Evolutionary conservation across 306 rosid genomes (phyloP).

Genomic region (Notholithocarpus densiflorus): DNA sequence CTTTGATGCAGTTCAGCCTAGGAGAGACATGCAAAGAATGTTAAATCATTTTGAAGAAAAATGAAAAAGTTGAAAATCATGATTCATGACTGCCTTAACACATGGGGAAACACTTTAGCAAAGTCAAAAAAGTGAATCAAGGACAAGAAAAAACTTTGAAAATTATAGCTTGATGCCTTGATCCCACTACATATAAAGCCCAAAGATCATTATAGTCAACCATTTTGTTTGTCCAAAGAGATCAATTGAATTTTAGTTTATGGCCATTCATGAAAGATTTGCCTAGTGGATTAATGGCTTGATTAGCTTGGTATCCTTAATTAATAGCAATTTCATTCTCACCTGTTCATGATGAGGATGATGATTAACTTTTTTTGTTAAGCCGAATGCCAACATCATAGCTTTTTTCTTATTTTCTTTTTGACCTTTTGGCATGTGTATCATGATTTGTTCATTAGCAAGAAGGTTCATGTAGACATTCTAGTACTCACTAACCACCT

Average conservation of each 20-base stretch:
- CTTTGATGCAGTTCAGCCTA: too few relatives aligned
- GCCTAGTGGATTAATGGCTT: not conserved
- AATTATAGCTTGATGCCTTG: too few relatives aligned
- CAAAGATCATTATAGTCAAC: not conserved
- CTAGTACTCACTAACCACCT: too few relatives aligned
- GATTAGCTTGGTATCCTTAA: not conserved
- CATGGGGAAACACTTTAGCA: too few relatives aligned
- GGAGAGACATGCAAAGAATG: too few relatives aligned
- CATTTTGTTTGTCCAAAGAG: not conserved
- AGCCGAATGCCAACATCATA: not conserved
- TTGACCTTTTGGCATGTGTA: not conserved
- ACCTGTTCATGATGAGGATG: not conserved
- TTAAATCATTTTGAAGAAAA: too few relatives aligned
- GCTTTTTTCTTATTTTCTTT: not conserved
- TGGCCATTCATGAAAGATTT: not conserved
- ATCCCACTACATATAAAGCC: too few relatives aligned
- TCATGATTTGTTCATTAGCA: not conserved
- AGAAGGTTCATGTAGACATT: too few relatives aligned
- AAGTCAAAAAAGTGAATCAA: too few relatives aligned
- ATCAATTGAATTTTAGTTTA: not conserved
- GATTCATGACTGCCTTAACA: too few relatives aligned
- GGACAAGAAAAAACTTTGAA: too few relatives aligned
- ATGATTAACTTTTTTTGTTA: not conserved
- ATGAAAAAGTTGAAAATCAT: too few relatives aligned
- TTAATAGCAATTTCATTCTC: not conserved